Percentiles rank a stretch among this genome's conserved stretches.
Evolutionary conservation across 257 asterid genomes (phyloP).

Genomic region (Fraxinus anomala): DNA sequence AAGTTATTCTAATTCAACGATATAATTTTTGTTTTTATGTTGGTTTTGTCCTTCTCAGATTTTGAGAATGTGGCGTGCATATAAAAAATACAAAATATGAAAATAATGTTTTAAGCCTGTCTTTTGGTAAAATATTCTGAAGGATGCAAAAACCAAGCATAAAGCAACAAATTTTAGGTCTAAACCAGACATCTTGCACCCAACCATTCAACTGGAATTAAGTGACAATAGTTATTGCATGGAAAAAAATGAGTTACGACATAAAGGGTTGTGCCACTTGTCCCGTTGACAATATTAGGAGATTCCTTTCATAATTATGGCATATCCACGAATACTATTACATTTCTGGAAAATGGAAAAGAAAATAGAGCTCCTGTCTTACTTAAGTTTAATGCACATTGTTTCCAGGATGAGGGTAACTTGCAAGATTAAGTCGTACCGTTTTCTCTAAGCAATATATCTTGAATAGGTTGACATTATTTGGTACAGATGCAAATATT

Average conservation of each 20-base stretch:
- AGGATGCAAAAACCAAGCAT: neutral
- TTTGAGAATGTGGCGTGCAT: neutral
- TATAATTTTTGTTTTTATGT: neutral
- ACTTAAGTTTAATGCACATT: neutral
- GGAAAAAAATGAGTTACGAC: neutral
- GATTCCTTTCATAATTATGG: neutral
- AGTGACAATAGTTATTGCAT: neutral
- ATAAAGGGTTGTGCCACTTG: neutral
- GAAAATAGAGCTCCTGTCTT: neutral
- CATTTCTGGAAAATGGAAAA: neutral
- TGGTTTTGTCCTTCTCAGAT: neutral
- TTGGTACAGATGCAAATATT: neutral
- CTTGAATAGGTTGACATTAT: neutral
- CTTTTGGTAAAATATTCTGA: neutral
- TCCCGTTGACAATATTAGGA: neutral
- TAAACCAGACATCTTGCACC: neutral
- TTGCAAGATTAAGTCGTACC: neutral
- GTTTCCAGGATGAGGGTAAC: neutral
- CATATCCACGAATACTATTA: neutral
- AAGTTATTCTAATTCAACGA: neutral
- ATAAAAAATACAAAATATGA: neutral
- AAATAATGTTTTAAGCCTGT: neutral
- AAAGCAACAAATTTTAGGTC: neutral
- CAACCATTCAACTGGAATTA: neutral
- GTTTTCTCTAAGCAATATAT: neutral